Evolutionary conservation across 331 rosid genomes (phyloP).

Genomic region (Malus hybrid): DNA sequence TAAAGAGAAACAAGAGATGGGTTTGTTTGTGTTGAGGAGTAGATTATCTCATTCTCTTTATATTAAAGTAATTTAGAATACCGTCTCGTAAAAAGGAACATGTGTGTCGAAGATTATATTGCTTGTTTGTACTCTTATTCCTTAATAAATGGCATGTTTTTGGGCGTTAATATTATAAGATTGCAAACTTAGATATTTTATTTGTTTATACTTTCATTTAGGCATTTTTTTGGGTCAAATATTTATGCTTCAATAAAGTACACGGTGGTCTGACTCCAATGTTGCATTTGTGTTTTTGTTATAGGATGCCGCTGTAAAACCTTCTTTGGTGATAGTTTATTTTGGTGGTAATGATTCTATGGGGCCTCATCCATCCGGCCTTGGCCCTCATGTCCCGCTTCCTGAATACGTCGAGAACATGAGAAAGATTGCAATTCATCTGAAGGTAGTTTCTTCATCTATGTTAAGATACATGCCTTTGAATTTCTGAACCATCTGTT

Average conservation of each 20-base stretch:
- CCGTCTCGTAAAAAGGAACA: background rate
- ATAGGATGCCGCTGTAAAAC: constrained; percentile 80
- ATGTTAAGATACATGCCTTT: background rate
- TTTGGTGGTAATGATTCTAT: constrained; percentile 96
- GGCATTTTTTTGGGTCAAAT: background rate
- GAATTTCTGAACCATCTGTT: background rate
- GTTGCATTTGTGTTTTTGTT: constrained; percentile 6
- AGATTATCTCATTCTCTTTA: no score
- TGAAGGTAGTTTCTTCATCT: constrained; percentile 49
- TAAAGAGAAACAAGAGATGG: background rate
- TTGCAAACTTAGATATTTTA: background rate
- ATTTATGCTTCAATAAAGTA: background rate
- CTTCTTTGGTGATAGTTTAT: constrained; percentile 85
- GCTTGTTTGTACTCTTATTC: background rate
- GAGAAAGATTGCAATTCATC: constrained; percentile 64
- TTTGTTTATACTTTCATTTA: background rate
- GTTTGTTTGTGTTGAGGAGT: background rate
- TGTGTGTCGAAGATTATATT: background rate
- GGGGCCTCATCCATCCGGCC: constrained; percentile 87
- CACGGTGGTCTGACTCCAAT: background rate
- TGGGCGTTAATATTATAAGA: background rate
- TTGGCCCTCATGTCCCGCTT: constrained; percentile 96
- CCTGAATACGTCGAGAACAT: constrained; percentile 68
- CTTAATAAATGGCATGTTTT: background rate
- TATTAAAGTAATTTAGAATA: no score